Percentiles rank a stretch among this genome's conserved stretches.
These are phyloP conservation scores for Fraxinus nigra DNA, from an alignment of 305 asterid species.

Conservation along the genomic window DNA sequence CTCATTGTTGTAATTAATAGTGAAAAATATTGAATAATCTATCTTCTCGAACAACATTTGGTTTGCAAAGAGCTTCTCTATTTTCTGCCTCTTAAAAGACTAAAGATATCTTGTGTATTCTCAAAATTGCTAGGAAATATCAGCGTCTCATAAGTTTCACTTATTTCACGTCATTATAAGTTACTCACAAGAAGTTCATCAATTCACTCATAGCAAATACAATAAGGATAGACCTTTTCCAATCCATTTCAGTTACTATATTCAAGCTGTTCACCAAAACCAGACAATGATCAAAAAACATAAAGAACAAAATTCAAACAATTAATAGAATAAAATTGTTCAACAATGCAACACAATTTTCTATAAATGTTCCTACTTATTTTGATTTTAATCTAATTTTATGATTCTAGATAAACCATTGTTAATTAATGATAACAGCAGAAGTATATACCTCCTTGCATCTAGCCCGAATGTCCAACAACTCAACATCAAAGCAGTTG, in stretches of 20 bases:
- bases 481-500: slow-evolving; percentile 46
- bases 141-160: background rate
- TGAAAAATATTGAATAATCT: background rate
- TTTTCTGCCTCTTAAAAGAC: background rate
- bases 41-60: background rate
- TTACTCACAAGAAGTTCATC: background rate
- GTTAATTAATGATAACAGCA: background rate
- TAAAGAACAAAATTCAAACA: background rate
- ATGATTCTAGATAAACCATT: slow-evolving; percentile 4
- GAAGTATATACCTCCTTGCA: slow-evolving; percentile 58
- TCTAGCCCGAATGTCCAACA: slow-evolving; percentile 61
- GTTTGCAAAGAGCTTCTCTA: background rate
- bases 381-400: background rate
- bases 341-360: background rate
- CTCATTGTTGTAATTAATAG: background rate
- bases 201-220: background rate
- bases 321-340: background rate
- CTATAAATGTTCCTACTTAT: background rate
- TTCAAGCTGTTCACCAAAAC: slow-evolving; percentile 3
- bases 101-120: background rate
- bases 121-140: background rate
- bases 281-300: background rate
- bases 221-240: background rate
- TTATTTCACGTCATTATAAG: background rate
- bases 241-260: slow-evolving; percentile 13